Base-by-base conservation (phyloP, 169 alveolate genomes). In the Plasmodium fragile region DNA sequence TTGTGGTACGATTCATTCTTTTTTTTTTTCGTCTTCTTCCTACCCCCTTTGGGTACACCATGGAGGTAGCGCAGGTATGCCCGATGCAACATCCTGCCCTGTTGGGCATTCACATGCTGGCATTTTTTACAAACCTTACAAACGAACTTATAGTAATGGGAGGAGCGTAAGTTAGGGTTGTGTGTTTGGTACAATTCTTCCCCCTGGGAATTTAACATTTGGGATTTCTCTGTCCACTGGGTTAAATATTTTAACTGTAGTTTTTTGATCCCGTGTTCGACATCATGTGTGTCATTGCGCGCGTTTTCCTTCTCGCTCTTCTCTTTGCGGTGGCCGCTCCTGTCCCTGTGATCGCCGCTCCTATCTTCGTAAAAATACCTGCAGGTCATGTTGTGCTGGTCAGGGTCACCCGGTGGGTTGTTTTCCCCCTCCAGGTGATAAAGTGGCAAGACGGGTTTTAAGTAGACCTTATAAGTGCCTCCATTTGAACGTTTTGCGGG, bases 71-170 rank as follows among this genome's bases (percentile, higher is more conserved):
- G 52, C n/a, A 89, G 52, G 49, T 89, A 89, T 11, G 30, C 41
- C 5, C 45, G 13, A 18, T 59, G 75, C 18, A 59, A 45, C 75
- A 65, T 65, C 36, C 16, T 13, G 43, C n/a, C 32, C 49, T 53
- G 28, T 6, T 77, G 49, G 39, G 22, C 71, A 22, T 79, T 77
- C 45, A 89, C 52, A 22, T 11, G 22, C 25, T 89, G 78, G 13
- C 43, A 28, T 45, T 79, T 89, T 59, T 78, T 89, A 22, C 94
- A 89, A 22, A 11, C 22, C 81, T 89, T 89, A 43, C 94, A 89
- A 28, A 78, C 11, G 81, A 78, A 89, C 52, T 34, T 55, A 32
- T 55, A 59, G 34, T 89, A 30, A 22, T 39, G 89, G 4, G 1
- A 22, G 18, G 8, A n/a, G 5, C 52, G 65, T 32, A 89, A 41